These are phyloP conservation scores for Cryptomeria japonica DNA, from an alignment of 75 land plant species.

Conservation along the genomic window DNA sequence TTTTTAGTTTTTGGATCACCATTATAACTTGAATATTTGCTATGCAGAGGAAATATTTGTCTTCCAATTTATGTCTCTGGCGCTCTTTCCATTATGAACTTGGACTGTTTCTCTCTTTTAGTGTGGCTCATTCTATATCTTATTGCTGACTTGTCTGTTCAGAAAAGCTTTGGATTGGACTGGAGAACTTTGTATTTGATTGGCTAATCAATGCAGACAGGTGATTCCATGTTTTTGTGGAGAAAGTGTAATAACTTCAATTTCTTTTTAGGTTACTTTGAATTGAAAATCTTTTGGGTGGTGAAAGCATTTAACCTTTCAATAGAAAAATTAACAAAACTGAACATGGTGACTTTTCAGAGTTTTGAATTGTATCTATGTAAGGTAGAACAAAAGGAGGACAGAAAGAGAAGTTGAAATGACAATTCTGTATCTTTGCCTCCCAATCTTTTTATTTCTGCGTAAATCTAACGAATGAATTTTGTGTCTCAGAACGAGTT, in stretches of 20 bases:
- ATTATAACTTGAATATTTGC: background rate
- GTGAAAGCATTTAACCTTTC: background rate
- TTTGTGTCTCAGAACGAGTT: background rate
- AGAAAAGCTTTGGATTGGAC: constrained; percentile 93
- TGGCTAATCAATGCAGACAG: constrained; percentile 99
- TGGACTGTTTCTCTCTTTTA: background rate
- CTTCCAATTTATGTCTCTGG: background rate
- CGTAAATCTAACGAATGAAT: background rate
- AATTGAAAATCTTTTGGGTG: background rate
- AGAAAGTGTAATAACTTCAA: background rate
- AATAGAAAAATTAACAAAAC: background rate
- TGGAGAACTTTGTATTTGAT: constrained; percentile 97
- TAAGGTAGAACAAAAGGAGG: background rate
- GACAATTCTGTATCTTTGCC: background rate
- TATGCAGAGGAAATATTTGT: background rate
- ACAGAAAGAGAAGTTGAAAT: background rate
- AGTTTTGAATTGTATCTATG: background rate
- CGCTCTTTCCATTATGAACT: background rate
- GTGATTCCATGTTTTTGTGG: constrained; percentile 27
- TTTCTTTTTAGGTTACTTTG: background rate
- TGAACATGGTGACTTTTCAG: background rate
- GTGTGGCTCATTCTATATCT: background rate
- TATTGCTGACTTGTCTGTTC: constrained; percentile 13
- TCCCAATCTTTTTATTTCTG: background rate
- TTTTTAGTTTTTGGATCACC: background rate